phyloP scores from a whole-genome alignment of 2,329 filamentous ascomycete genomes.

The Cordyceps cicadae region DNA sequence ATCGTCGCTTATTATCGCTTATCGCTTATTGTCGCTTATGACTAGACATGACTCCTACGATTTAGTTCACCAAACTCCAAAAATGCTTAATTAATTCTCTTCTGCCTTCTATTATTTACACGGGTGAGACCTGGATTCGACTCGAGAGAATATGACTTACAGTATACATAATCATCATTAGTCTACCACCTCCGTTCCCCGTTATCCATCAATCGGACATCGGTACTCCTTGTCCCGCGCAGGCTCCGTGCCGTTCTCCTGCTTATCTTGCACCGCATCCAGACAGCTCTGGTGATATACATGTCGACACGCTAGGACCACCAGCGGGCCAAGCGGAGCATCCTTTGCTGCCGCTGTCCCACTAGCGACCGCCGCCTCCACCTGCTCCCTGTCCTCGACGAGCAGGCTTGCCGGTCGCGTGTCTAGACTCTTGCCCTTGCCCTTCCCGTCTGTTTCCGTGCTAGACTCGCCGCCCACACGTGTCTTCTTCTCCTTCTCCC shows the following conservation, averaged over 20 bases:
- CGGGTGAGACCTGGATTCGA: neutral
- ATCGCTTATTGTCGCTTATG: too few relatives aligned
- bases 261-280: constrained; percentile 53
- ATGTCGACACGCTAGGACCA: constrained; percentile 62
- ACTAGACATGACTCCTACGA: neutral
- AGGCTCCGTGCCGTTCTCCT: constrained; percentile 38
- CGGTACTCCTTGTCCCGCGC: constrained; percentile 40
- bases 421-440: constrained; percentile 37
- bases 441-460: constrained; percentile 22
- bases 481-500: constrained; percentile 17
- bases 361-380: neutral
- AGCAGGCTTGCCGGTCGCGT: constrained; percentile 34
- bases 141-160: neutral
- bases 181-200: neutral
- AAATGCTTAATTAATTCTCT: neutral
- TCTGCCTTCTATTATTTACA: neutral
- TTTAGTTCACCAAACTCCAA: neutral
- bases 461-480: constrained; percentile 18
- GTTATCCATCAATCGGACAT: constrained; percentile 49
- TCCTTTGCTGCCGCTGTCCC: constrained; percentile 20
- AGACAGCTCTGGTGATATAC: constrained; percentile 62
- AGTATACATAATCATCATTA: constrained; percentile 6
- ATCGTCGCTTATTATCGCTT: neutral
- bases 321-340: constrained; percentile 53
- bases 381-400: constrained; percentile 19